Conservation (phyloP, 441 rosid species). For the Adansonia rubrostipa region DNA sequence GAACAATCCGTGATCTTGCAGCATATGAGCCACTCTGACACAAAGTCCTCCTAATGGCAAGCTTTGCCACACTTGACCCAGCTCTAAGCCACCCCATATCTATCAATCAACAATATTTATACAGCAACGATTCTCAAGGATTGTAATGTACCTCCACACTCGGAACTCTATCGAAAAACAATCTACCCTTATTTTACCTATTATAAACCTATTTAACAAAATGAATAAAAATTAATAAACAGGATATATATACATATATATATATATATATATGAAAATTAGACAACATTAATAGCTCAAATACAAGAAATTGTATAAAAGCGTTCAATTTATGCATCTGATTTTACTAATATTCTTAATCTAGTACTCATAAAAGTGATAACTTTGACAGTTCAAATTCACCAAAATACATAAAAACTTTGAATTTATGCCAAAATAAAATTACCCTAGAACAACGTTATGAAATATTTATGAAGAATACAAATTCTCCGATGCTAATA, state of each 20-base stretch:
- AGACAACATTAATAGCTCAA: conserved; percentile 16
- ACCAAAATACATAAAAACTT: background rate
- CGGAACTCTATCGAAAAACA: conserved; percentile 20
- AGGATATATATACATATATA: background rate
- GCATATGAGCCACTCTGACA: conserved; percentile 61
- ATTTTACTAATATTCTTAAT: background rate
- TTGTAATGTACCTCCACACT: background rate
- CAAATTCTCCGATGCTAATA: background rate
- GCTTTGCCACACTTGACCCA: conserved; percentile 64
- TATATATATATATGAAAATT: background rate
- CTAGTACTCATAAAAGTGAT: background rate
- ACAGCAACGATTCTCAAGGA: conserved; percentile 16
- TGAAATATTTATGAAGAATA: background rate
- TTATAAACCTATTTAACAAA: conserved; percentile 12
- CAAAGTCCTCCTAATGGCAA: conserved; percentile 66
- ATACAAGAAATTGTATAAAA: conserved; percentile 9
- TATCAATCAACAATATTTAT: conserved; percentile 28
- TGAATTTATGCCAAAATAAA: background rate
- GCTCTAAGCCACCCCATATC: conserved; percentile 85
- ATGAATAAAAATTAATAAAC: background rate
- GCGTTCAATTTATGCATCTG: background rate
- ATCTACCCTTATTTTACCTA: conserved; percentile 20
- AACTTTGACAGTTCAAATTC: background rate
- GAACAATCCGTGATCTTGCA: conserved; percentile 50
- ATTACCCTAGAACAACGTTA: background rate